These are phyloP conservation scores for Kodamaea laetipori DNA, from an alignment of 805 yeast species.

Conservation along the genomic window DNA sequence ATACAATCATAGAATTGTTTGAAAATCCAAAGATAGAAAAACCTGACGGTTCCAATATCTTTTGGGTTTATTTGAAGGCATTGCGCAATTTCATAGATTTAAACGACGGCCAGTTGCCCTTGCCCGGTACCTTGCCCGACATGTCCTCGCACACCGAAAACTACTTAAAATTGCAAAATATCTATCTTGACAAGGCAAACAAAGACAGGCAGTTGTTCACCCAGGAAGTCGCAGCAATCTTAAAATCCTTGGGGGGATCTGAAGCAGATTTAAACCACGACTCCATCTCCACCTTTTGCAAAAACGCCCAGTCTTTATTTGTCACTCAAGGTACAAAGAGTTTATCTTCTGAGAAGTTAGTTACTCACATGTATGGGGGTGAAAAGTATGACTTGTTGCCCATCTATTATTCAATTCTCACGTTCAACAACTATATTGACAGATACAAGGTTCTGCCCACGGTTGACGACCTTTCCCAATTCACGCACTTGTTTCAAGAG, in stretches of 20 bases:
- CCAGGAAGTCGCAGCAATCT: slow-evolving; percentile 29
- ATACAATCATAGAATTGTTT: slow-evolving; percentile 25
- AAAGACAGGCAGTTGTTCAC: slow-evolving; percentile 49
- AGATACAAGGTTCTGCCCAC: slow-evolving; percentile 20
- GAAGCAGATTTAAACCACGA: slow-evolving; percentile 33
- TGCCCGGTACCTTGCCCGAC: slow-evolving; percentile 79
- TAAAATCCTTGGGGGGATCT: slow-evolving; percentile 29
- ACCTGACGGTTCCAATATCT: slow-evolving; percentile 31
- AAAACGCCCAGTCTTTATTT: slow-evolving; percentile 56
- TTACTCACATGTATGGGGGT: slow-evolving; percentile 16
- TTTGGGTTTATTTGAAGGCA: slow-evolving; percentile 66
- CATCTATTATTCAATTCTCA: slow-evolving; percentile 48
- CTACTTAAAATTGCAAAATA: slow-evolving; percentile 57
- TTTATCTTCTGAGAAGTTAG: slow-evolving; percentile 18
- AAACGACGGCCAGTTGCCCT: slow-evolving; percentile 53
- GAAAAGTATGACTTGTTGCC: slow-evolving; percentile 23
- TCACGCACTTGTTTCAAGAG: slow-evolving; percentile 21
- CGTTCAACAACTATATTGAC: slow-evolving; percentile 27
- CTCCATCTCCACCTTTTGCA: slow-evolving; percentile 54
- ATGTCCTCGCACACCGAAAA: slow-evolving; percentile 77
- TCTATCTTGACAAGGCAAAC: slow-evolving; percentile 59
- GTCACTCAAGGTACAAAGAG: slow-evolving; percentile 50
- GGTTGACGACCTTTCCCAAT: slow-evolving; percentile 23
- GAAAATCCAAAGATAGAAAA: slow-evolving; percentile 23
- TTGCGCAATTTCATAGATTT: slow-evolving; percentile 48